Conservation (phyloP, 768 basidiomycete genomes). For the Termitomyces sp. region DNA sequence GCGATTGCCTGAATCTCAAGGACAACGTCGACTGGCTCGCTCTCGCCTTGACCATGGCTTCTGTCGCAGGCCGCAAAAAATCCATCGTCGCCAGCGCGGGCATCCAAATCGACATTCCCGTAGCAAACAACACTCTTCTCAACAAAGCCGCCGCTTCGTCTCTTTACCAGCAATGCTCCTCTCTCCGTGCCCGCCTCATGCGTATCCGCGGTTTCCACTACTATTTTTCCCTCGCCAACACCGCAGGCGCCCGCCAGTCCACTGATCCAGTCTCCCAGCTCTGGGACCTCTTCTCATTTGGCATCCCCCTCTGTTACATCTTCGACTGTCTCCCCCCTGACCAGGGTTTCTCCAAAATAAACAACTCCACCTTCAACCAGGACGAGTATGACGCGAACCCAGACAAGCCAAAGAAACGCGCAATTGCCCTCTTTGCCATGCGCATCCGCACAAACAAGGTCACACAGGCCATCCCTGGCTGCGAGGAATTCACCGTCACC, state of each 20-base stretch:
- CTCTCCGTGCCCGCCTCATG: slow-evolving; percentile 69
- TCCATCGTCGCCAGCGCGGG: slow-evolving; percentile 61
- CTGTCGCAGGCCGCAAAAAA: slow-evolving; percentile 71
- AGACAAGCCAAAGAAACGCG: slow-evolving; percentile 84
- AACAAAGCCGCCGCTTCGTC: slow-evolving; percentile 89
- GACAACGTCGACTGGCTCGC: background rate
- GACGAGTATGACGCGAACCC: slow-evolving; percentile 60
- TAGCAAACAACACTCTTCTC: slow-evolving; percentile 80
- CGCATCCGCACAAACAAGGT: slow-evolving; percentile 65
- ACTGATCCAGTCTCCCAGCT: slow-evolving; percentile 93
- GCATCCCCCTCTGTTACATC: slow-evolving; percentile 91
- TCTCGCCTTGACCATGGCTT: slow-evolving; percentile 29
- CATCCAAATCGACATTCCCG: slow-evolving; percentile 67
- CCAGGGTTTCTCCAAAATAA: slow-evolving; percentile 50
- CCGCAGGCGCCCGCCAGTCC: slow-evolving; percentile 61
- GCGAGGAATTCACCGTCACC: slow-evolving; percentile 84
- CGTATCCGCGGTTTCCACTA: slow-evolving; percentile 69
- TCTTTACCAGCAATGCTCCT: slow-evolving; percentile 88
- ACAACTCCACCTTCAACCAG: slow-evolving; percentile 62
- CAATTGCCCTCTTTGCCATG: slow-evolving; percentile 90
- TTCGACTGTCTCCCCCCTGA: slow-evolving; percentile 83
- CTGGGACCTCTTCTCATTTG: slow-evolving; percentile 91
- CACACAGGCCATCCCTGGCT: slow-evolving; percentile 54
- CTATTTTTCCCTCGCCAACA: slow-evolving; percentile 59
- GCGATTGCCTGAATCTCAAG: slow-evolving; percentile 10